phyloP scores from a whole-genome alignment of 2,329 filamentous ascomycete genomes.

The Drechslerella dactyloides region DNA sequence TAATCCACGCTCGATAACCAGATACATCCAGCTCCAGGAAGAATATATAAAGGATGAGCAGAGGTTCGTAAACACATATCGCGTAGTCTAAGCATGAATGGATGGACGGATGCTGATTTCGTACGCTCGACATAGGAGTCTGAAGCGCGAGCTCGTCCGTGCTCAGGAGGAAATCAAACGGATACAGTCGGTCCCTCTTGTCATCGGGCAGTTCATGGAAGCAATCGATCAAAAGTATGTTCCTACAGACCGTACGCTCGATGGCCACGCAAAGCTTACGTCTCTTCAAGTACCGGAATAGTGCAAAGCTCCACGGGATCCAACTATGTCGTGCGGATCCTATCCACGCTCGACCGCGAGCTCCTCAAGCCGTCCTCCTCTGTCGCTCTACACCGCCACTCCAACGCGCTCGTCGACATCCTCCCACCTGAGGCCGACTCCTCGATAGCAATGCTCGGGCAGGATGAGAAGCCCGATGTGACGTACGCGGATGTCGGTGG shows the following conservation, averaged over 20 bases:
- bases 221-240: slow-evolving; percentile 97
- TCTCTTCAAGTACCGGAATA: slow-evolving; percentile 79
- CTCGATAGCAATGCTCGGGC: slow-evolving; percentile 96
- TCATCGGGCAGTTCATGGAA: slow-evolving; percentile 99
- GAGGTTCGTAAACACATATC: slow-evolving; percentile 64
- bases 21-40: slow-evolving; percentile 95
- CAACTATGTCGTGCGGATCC: slow-evolving; percentile 97
- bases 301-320: slow-evolving; percentile 98
- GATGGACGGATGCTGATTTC: slow-evolving; percentile 52
- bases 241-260: neutral
- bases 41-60: slow-evolving; percentile 99
- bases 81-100: neutral
- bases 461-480: slow-evolving; percentile 96
- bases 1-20: slow-evolving; percentile 58
- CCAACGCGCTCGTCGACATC: slow-evolving; percentile 97
- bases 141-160: slow-evolving; percentile 95
- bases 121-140: slow-evolving; percentile 67
- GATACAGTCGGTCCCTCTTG: slow-evolving; percentile 95
- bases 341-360: slow-evolving; percentile 97
- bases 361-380: slow-evolving; percentile 97
- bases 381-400: slow-evolving; percentile 96
- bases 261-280: slow-evolving; percentile 10
- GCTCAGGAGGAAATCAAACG: slow-evolving; percentile 99
- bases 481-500: slow-evolving; percentile 98
- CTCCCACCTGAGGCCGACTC: slow-evolving; percentile 98